A percentile compares a stretch with the other conserved stretches of the same genome.
phyloP scores from a whole-genome alignment of 2,329 filamentous ascomycete species.

The Tolypocladium cylindrosporum region DNA sequence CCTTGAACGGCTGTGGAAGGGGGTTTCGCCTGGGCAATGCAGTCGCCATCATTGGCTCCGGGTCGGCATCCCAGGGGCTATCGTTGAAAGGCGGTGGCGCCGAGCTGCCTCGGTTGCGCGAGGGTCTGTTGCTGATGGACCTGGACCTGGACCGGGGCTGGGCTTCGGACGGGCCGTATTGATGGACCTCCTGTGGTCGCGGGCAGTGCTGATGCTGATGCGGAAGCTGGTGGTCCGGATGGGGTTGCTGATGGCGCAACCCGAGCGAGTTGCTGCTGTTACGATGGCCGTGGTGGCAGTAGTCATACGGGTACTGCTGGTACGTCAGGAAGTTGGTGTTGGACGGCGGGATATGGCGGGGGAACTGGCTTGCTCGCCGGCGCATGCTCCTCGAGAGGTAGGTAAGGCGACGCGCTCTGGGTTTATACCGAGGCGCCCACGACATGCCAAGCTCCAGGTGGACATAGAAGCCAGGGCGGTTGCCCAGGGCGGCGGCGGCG shows the following conservation, averaged over 20 bases:
- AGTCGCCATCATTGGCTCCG: slow-evolving; percentile 16
- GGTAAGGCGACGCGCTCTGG: slow-evolving; percentile 30
- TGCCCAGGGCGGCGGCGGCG: slow-evolving; percentile 10
- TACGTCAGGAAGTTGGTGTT: background rate
- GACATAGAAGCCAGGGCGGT: slow-evolving; percentile 30
- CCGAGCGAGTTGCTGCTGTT: too few species aligned
- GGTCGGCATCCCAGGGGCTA: slow-evolving; percentile 34
- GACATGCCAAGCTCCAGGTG: slow-evolving; percentile 43
- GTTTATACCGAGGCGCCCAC: slow-evolving; percentile 24
- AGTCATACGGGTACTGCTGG: background rate
- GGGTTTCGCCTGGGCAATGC: slow-evolving; percentile 13
- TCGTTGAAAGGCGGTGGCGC: slow-evolving; percentile 38
- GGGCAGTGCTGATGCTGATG: background rate
- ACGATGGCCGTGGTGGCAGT: background rate
- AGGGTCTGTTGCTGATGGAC: background rate
- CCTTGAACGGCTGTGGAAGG: slow-evolving; percentile 2
- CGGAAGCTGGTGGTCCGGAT: background rate
- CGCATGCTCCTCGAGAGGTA: background rate
- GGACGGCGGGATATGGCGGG: background rate
- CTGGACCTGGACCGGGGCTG: background rate
- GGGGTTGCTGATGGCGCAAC: background rate
- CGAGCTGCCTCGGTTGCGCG: slow-evolving; percentile 29
- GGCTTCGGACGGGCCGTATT: background rate
- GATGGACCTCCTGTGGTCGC: background rate
- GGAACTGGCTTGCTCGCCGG: background rate